Evolutionary conservation across 2,329 filamentous ascomycete genomes (phyloP).

Genomic region (Mycosphaerella arachidis): DNA sequence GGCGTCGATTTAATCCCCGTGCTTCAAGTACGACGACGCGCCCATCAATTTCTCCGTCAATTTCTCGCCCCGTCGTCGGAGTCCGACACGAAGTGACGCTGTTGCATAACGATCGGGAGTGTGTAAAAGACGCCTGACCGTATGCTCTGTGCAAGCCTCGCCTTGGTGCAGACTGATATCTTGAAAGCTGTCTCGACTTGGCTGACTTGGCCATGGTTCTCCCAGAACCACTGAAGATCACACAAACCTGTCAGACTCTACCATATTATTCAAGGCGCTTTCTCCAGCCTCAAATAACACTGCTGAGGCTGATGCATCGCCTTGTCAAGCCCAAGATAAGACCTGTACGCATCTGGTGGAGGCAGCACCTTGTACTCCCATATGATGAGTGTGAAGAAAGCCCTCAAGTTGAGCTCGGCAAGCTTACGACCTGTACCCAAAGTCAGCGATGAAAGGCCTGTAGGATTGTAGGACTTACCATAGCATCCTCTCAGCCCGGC

Average conservation of each 20-base stretch:
- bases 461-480: constrained; percentile 20
- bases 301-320: constrained; percentile 29
- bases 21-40: neutral
- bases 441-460: neutral
- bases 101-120: too few species aligned
- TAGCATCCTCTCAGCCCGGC: constrained; percentile 37
- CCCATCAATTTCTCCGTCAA: neutral
- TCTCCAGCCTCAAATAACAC: constrained; percentile 24
- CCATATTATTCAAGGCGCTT: neutral
- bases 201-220: too few species aligned
- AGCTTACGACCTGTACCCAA: constrained; percentile 10
- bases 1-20: neutral
- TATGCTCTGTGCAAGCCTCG: too few species aligned
- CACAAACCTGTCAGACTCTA: neutral
- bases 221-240: too few species aligned
- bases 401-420: constrained; percentile 28
- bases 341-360: constrained; percentile 21
- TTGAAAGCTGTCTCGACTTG: too few species aligned
- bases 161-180: too few species aligned
- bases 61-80: neutral
- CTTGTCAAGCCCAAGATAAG: constrained; percentile 24
- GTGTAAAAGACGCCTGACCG: too few species aligned
- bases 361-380: constrained; percentile 30
- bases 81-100: neutral
- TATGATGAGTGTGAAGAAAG: constrained; percentile 28